A percentile compares a stretch with the other conserved stretches of the same genome.
Evolutionary conservation across 2,329 filamentous ascomycete species (phyloP).

Genomic region (Monilinia aucupariae): DNA sequence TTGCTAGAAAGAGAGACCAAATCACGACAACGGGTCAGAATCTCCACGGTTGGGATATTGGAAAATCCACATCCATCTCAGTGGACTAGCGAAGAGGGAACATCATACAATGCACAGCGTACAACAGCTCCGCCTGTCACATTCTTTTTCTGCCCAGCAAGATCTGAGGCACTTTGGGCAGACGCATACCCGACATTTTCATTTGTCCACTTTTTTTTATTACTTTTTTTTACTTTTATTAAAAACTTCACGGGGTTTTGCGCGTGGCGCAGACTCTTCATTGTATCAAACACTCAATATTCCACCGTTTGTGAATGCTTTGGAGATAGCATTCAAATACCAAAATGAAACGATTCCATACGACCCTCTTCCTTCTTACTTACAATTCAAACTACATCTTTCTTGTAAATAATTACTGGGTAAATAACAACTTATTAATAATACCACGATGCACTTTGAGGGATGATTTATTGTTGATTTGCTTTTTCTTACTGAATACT

Average conservation of each 20-base stretch:
- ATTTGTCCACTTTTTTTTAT: conserved; percentile 30
- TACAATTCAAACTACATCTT: conserved; percentile 8
- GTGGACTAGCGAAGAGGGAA: not conserved
- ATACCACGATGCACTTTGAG: conserved; percentile 7
- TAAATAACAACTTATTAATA: conserved; percentile 19
- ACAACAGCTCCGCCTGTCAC: conserved; percentile 23
- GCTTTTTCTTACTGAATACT: not conserved
- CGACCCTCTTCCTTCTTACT: conserved; percentile 8
- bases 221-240: conserved; percentile 15
- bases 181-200: conserved; percentile 25
- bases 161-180: conserved; percentile 17
- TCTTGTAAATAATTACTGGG: conserved; percentile 18
- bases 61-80: not conserved
- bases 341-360: conserved; percentile 19
- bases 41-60: conserved; percentile 3
- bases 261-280: conserved; percentile 24
- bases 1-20: conserved; percentile 10
- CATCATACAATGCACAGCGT: conserved; percentile 7
- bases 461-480: not conserved
- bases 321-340: conserved; percentile 19
- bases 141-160: conserved; percentile 18
- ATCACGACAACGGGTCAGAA: not conserved
- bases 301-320: conserved; percentile 17
- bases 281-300: conserved; percentile 29
- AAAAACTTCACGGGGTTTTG: conserved; percentile 22